Percentiles rank a stretch among this genome's conserved stretches.
Conservation (phyloP, 768 basidiomycete genomes). For the Psilocybe sp. region DNA sequence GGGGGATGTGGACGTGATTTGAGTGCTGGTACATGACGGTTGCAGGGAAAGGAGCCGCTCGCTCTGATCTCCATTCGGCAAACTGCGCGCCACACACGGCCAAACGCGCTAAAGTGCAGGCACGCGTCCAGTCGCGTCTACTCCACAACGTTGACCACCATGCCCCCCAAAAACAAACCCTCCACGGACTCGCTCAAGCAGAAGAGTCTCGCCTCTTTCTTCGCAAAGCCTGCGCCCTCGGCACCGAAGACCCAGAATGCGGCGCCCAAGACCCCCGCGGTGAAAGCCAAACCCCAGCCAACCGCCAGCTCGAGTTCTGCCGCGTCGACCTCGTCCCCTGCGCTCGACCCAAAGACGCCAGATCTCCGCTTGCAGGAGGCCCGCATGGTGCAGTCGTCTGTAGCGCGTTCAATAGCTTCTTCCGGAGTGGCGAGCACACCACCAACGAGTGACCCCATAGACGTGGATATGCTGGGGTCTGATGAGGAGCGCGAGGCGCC, state of each 20-base stretch:
- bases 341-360: constrained; percentile 37
- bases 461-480: constrained; percentile 68
- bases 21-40: constrained; percentile 40
- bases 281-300: constrained; percentile 12
- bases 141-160: constrained; percentile 11
- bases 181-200: constrained; percentile 54
- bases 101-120: neutral
- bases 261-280: constrained; percentile 17
- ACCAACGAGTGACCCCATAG: constrained; percentile 75
- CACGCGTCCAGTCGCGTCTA: neutral
- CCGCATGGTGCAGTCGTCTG: constrained; percentile 34
- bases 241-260: constrained; percentile 16
- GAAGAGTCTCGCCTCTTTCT: constrained; percentile 73
- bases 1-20: constrained; percentile 63
- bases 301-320: constrained; percentile 4
- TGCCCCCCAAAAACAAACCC: constrained; percentile 41
- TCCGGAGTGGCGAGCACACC: constrained; percentile 60
- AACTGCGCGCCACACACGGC: too few species aligned
- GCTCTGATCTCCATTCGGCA: too few species aligned
- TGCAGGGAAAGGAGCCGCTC: too few species aligned
- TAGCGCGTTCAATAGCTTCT: constrained; percentile 36
- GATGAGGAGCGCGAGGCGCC: constrained; percentile 39
- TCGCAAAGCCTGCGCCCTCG: constrained; percentile 37
- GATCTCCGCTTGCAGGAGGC: constrained; percentile 30
- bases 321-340: constrained; percentile 23